Evolutionary conservation across 768 basidiomycete genomes (phyloP).

Genomic region (Coprinopsis strossmayeri): DNA sequence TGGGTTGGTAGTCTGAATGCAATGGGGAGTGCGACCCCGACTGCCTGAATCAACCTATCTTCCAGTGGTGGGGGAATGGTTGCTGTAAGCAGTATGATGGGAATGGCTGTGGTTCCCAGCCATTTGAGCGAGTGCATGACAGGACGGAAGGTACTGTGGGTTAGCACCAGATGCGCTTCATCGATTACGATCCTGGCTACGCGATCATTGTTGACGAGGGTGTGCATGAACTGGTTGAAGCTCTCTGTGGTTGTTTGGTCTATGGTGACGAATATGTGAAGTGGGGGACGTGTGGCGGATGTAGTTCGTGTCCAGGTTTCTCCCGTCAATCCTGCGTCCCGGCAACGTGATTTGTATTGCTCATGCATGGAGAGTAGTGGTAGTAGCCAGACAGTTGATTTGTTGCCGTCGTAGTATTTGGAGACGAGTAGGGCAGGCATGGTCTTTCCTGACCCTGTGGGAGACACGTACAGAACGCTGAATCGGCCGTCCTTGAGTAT

Average conservation of each 20-base stretch:
- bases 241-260: not conserved
- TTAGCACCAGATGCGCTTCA: slow-evolving; percentile 13
- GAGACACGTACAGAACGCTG: slow-evolving; percentile 8
- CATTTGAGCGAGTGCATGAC: slow-evolving; percentile 11
- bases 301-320: not conserved
- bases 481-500: not conserved
- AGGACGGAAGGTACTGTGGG: slow-evolving; percentile 10
- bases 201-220: not conserved
- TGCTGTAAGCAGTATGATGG: slow-evolving; percentile 12
- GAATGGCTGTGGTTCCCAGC: slow-evolving; percentile 7
- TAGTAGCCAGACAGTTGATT: slow-evolving; percentile 12
- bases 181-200: slow-evolving; percentile 13
- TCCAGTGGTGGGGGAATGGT: slow-evolving; percentile 12
- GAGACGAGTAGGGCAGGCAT: slow-evolving; percentile 9
- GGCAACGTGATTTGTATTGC: slow-evolving; percentile 5
- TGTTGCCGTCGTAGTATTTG: slow-evolving; percentile 10
- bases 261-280: slow-evolving; percentile 9
- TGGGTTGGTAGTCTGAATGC: not conserved
- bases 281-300: not conserved
- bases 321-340: not conserved
- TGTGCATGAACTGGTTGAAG: not conserved
- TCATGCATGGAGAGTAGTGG: slow-evolving; percentile 15
- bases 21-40: slow-evolving; percentile 1
- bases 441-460: slow-evolving; percentile 15
- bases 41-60: not conserved